Evolutionary conservation across 352 stramenopile species (phyloP).

Genomic region (Salisapilia sapeloensis): DNA sequence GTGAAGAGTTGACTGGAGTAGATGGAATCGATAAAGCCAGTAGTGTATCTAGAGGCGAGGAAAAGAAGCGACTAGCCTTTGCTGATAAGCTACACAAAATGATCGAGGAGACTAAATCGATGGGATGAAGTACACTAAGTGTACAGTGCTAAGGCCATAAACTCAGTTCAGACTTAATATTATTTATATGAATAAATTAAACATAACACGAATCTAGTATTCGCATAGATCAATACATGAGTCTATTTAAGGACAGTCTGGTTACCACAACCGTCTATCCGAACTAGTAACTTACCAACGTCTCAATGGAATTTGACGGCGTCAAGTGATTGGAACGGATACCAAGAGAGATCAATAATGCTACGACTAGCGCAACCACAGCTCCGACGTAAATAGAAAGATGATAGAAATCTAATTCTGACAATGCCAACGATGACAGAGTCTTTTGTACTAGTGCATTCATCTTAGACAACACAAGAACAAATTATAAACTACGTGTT

Average conservation of each 20-base stretch:
- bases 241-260: not conserved
- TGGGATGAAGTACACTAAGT: too few species aligned
- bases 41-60: constrained; percentile 26
- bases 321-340: too few species aligned
- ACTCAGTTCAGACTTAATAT: not conserved
- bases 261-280: not conserved
- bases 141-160: too few species aligned
- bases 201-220: not conserved
- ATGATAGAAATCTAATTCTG: too few species aligned
- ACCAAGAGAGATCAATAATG: too few species aligned
- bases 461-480: too few species aligned
- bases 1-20: constrained; percentile 2
- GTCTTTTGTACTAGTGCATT: too few species aligned
- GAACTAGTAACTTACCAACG: not conserved
- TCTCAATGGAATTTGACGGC: not conserved
- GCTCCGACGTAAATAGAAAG: too few species aligned
- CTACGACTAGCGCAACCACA: too few species aligned
- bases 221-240: not conserved
- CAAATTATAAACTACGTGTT: too few species aligned
- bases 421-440: too few species aligned
- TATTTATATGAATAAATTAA: not conserved
- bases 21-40: constrained; percentile 11
- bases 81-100: constrained; percentile 78
- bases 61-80: constrained; percentile 44
- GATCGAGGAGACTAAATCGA: constrained; percentile 73